Base-by-base conservation (phyloP, 2,329 filamentous ascomycete genomes). In the Fusarium sp. region DNA sequence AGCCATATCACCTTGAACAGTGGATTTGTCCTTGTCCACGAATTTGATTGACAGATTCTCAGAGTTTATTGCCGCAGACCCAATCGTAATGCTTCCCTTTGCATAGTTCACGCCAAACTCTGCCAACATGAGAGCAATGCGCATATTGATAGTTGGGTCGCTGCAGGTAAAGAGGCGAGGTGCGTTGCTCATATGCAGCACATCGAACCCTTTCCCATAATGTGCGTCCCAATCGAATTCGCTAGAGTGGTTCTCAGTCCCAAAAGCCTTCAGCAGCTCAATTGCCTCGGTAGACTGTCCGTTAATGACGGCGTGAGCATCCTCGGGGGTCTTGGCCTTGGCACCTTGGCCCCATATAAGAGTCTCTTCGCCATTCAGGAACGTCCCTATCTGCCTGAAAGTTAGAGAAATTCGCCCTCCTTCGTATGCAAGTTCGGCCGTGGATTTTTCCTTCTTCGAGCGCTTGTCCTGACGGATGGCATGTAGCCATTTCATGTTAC, bases 291-390 rank as follows among this genome's bases (percentile, higher is more conserved):
- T 82, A 2, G 88, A 87, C 73, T 94, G 89, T 2, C 92, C 94
- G 72, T 94, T 94, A 63, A 94, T 82, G 17, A 97, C 91, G 0
- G 84, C 77, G 2, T 84, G 84, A 1, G 95, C 94, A 2, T 85
- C 83, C 0, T 86, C 85, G 30, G 86, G 86, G 0, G 84, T 86
- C 83, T 98, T 97, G 12, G 85, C 85, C 2, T 88, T 90, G 1
- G 95, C 96, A 6, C 96, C 96, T 82, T 98, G 95, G 20, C 96
- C 96, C 96, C 95, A 98, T 62, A 99, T 97, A 6, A 84, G 83
- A 36, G 85, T 85, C 44, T 89, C 86, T n/a, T 90, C 85, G 8
- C 86, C 84, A 75, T 92, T 87, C 50, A 98, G 83, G 79, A 94
- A 98, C 1, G 96, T 99, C 5, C 91, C 94, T 73, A 99, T 98